A percentile compares a stretch with the other conserved stretches of the same genome.
Evolutionary conservation across 306 rosid genomes (phyloP).

Genomic region (Rosa persica): DNA sequence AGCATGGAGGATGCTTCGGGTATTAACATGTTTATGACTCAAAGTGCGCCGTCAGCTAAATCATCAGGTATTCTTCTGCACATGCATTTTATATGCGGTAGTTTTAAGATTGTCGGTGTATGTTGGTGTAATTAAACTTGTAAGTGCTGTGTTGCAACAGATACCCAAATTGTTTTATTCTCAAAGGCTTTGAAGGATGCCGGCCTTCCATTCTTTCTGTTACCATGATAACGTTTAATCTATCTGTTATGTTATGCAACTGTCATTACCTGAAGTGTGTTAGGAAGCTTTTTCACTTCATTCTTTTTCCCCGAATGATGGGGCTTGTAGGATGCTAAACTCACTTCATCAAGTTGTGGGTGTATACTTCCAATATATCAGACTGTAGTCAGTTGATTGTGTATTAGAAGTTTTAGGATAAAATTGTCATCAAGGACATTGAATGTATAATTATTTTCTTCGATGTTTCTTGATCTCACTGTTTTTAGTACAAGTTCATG

Average conservation of each 20-base stretch:
- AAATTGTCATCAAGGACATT: background rate
- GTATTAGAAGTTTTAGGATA: background rate
- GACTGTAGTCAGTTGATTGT: conserved; percentile 5
- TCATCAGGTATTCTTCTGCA: conserved; percentile 49
- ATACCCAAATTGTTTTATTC: background rate
- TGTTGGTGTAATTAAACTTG: background rate
- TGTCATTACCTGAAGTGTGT: background rate
- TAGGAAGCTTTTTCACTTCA: background rate
- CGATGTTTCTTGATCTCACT: background rate
- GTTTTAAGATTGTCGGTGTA: background rate
- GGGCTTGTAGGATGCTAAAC: background rate
- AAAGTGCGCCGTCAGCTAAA: conserved; percentile 41
- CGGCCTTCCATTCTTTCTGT: background rate
- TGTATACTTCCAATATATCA: background rate
- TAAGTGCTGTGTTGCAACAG: background rate
- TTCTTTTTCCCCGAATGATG: background rate
- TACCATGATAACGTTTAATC: background rate
- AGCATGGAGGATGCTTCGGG: conserved; percentile 89
- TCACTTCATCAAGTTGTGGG: background rate
- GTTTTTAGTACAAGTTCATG: background rate
- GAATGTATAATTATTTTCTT: background rate
- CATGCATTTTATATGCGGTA: background rate
- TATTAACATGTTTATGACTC: conserved; percentile 61
- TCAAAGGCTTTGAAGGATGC: background rate
- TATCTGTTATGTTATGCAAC: background rate